Evolutionary conservation across 148 eudicot species (phyloP), one percentile per base, ranked within the genome.

Genomic region (Drosera capensis): DNA sequence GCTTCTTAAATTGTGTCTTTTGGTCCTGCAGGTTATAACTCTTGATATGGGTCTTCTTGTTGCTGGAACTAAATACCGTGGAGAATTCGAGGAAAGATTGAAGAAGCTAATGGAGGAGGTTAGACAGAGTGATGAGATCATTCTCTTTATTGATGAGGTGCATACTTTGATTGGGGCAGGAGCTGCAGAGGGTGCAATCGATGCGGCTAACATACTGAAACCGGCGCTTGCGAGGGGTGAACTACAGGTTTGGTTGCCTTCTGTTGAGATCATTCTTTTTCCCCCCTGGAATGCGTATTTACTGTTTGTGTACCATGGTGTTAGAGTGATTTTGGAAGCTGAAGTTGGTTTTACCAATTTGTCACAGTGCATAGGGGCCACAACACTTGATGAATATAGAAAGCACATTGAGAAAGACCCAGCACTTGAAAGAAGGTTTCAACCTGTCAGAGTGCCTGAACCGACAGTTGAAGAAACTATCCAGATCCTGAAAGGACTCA

Each of bases 331-430:
- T 28, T 6, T 0, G 5, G 5, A 28, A 28, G 31, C 11, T 28
- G 31, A 5, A 5, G 31, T 5, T 28, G 31, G 31, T 28, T 28
- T 28, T 28, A 28, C 31, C 31, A 5, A 28, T 28, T 5, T 28
- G 31, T 26, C 54, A 23, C 68, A 86, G 95, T 86, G 95, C 56
- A 75, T 86, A 56, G 95, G 95, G 37, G 92, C 95, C 29, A 86
- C 96, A 17, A 86, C 94, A 26, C 85, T 79, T 7, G 96, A 82
- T 59, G 96, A 86, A 56, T 86, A 86, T 74, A 61, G 94, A 45
- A 79, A 82, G 52, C 96, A 82, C 56, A 82, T 86, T 29, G 96
- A 86, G 64, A 86, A 79, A 67, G 96, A 82, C 52, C 88, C 96
- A 13, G 88, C 96, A 19, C 43, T 82, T 7, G 96, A 86, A 52